Percentiles rank a stretch among this genome's conserved stretches.
Conservation (phyloP, 1,139 yeast species). For the Sugiyamaella grinbergsii region DNA sequence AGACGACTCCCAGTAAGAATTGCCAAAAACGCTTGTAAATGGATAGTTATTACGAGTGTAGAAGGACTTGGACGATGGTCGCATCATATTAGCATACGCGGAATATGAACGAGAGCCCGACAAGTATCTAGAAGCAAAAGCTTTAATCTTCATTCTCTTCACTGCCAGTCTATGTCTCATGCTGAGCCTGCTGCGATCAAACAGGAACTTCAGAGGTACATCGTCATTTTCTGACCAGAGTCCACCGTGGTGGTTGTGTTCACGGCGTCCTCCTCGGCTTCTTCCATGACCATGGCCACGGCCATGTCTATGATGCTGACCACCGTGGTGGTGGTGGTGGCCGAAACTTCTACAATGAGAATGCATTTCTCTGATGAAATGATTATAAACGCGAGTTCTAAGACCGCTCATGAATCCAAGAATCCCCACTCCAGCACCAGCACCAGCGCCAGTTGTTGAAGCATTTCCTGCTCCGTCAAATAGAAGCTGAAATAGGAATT, state of each 20-base stretch:
- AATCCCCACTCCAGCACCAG: background rate
- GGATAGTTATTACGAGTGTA: slow-evolving; percentile 9
- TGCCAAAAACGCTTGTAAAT: slow-evolving; percentile 9
- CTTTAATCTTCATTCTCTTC: slow-evolving; percentile 8
- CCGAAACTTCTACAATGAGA: slow-evolving; percentile 1
- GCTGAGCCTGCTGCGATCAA: background rate
- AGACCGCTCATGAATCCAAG: slow-evolving; percentile 5
- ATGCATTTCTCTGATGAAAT: slow-evolving; percentile 4
- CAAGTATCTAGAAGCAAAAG: slow-evolving; percentile 7
- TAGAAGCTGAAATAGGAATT: slow-evolving; percentile 1
- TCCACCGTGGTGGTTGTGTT: background rate
- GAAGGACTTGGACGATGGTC: slow-evolving; percentile 2
- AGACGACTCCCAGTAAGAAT: slow-evolving; percentile 4
- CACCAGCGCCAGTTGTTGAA: slow-evolving; percentile 3
- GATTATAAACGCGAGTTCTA: slow-evolving; percentile 9
- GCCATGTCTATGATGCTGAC: background rate
- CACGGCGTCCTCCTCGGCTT: background rate
- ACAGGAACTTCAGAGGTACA: background rate
- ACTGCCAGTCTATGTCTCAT: background rate
- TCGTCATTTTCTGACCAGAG: background rate
- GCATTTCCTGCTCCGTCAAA: background rate
- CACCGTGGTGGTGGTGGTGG: background rate
- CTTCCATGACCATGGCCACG: slow-evolving; percentile 4
- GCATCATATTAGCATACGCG: slow-evolving; percentile 8
- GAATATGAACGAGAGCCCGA: background rate